These are phyloP conservation scores for Hydrangea macrophylla DNA, from an alignment of 148 eudicot species.

Conservation along the genomic window DNA sequence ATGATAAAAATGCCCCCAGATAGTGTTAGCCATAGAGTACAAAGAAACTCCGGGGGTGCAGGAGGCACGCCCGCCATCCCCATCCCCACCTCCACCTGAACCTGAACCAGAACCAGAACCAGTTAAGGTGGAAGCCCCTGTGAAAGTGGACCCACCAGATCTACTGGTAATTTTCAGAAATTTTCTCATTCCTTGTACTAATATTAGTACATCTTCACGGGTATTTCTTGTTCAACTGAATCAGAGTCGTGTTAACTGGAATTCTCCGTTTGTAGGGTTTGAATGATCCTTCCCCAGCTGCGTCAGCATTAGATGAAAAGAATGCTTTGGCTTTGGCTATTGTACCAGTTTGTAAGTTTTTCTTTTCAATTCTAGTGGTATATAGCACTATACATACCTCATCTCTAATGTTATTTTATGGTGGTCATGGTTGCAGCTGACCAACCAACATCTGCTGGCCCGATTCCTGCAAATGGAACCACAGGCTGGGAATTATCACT, in stretches of 20 bases:
- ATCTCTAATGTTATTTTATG: slow-evolving; percentile 2
- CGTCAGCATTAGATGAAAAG: slow-evolving; percentile 65
- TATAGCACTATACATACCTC: background rate
- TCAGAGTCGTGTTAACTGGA: background rate
- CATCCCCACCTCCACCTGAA: slow-evolving; percentile 52
- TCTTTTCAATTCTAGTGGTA: background rate
- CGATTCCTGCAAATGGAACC: slow-evolving; percentile 53
- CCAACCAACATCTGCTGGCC: slow-evolving; percentile 44
- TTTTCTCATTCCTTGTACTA: background rate
- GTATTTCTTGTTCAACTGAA: background rate
- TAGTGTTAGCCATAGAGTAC: slow-evolving; percentile 60
- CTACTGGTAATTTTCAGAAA: slow-evolving; percentile 48
- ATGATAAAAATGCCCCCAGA: slow-evolving; percentile 44
- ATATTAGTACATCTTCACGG: background rate
- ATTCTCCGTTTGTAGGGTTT: slow-evolving; percentile 38
- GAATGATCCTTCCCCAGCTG: slow-evolving; percentile 61
- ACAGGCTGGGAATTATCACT: slow-evolving; percentile 98
- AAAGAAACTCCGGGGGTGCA: slow-evolving; percentile 50
- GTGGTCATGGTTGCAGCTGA: slow-evolving; percentile 30
- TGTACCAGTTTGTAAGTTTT: slow-evolving; percentile 63
- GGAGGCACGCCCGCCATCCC: slow-evolving; percentile 44
- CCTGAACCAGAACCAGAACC: slow-evolving; percentile 30
- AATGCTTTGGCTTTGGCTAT: slow-evolving; percentile 76
- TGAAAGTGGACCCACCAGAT: slow-evolving; percentile 64
- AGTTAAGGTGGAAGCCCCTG: slow-evolving; percentile 62